phyloP scores from a whole-genome alignment of 1,284 basidiomycete genomes.

The Pisolithus thermaeus region DNA sequence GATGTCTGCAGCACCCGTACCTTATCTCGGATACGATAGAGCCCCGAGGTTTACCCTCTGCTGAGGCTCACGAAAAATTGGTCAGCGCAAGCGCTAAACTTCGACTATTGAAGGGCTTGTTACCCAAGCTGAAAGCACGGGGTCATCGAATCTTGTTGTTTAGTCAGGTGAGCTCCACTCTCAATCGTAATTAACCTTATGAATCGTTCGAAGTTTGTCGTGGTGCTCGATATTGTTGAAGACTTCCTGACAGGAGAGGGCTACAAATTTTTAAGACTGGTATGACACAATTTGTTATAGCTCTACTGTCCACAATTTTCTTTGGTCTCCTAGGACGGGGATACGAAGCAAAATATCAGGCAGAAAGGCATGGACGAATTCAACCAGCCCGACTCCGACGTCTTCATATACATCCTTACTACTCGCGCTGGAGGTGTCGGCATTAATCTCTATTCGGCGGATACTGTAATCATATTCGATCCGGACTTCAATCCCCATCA shows the following conservation, averaged over 20 bases:
- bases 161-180: conserved; percentile 73
- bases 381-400: conserved; percentile 81
- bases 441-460: conserved; percentile 86
- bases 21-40: conserved; percentile 81
- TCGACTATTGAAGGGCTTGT: conserved; percentile 72
- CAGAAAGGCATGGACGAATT: conserved; percentile 95
- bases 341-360: conserved; percentile 79
- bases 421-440: conserved; percentile 96
- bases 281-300: conserved; percentile 34
- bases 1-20: conserved; percentile 89
- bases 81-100: conserved; percentile 87
- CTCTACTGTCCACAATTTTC: neutral
- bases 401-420: conserved; percentile 88
- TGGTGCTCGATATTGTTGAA: conserved; percentile 87
- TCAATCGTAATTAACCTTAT: conserved; percentile 3
- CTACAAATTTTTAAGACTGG: conserved; percentile 86
- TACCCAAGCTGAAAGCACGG: conserved; percentile 83
- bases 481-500: conserved; percentile 95
- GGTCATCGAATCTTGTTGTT: conserved; percentile 96
- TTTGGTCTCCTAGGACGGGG: conserved; percentile 65
- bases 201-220: conserved; percentile 70
- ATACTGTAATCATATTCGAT: conserved; percentile 90
- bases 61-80: conserved; percentile 72
- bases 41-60: conserved; percentile 52
- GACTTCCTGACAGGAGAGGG: conserved; percentile 90